Evolutionary conservation across 169 alveolate genomes (phyloP).

Genomic region (Cryptosporidium muris): DNA sequence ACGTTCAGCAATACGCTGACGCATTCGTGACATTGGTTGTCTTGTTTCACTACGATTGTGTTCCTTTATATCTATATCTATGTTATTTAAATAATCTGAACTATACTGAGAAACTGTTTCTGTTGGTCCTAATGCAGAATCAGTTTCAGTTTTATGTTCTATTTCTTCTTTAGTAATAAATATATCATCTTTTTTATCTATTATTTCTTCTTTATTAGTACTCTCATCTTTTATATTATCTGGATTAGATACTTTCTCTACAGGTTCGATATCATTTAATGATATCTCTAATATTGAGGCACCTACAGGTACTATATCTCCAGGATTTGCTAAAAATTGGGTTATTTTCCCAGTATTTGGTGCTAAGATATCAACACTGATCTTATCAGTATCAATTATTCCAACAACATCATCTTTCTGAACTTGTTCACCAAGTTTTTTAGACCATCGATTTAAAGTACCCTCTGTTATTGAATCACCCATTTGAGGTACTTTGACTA

Average conservation of each 20-base stretch:
- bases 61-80: slow-evolving; percentile 42
- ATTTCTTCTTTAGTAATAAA: slow-evolving; percentile 14
- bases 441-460: slow-evolving; percentile 82
- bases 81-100: slow-evolving; percentile 45
- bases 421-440: slow-evolving; percentile 88
- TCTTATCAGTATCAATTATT: slow-evolving; percentile 94
- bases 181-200: slow-evolving; percentile 26
- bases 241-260: background rate
- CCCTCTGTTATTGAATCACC: slow-evolving; percentile 88
- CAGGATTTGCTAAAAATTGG: slow-evolving; percentile 78
- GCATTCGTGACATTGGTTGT: slow-evolving; percentile 90
- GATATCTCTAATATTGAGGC: slow-evolving; percentile 86
- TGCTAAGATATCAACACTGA: slow-evolving; percentile 90
- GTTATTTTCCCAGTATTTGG: slow-evolving; percentile 83
- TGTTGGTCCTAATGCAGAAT: slow-evolving; percentile 55
- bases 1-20: slow-evolving; percentile 90
- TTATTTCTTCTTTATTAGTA: slow-evolving; percentile 21
- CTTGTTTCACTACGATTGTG: slow-evolving; percentile 76
- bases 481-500: slow-evolving; percentile 75
- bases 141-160: slow-evolving; percentile 22
- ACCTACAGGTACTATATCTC: slow-evolving; percentile 89
- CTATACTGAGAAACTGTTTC: slow-evolving; percentile 16
- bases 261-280: slow-evolving; percentile 78
- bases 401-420: slow-evolving; percentile 90
- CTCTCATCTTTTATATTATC: slow-evolving; percentile 3